Evolutionary conservation across 441 rosid species (phyloP).

Genomic region (Bruguiera hainesii): DNA sequence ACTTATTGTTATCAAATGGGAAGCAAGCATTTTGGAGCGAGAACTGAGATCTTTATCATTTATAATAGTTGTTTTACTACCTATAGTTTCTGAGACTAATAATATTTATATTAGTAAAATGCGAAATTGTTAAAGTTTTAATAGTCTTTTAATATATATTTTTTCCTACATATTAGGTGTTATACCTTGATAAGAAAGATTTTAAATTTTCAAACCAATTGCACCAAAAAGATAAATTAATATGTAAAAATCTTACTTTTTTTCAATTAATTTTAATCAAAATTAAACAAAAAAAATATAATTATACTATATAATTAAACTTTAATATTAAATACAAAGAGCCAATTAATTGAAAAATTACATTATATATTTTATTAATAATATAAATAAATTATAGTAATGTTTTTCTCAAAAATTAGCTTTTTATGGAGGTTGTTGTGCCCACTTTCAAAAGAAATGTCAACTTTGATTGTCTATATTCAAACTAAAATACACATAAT

Average conservation of each 20-base stretch:
- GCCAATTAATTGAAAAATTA: conserved; percentile 9
- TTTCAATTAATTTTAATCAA: too few species aligned
- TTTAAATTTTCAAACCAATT: background rate
- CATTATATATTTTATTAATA: conserved; percentile 84
- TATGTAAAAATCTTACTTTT: too few species aligned
- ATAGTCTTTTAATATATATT: conserved; percentile 63
- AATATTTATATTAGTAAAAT: conserved; percentile 62
- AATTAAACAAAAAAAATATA: too few species aligned
- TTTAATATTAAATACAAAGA: too few species aligned
- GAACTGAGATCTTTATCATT: conserved; percentile 54
- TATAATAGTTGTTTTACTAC: conserved; percentile 64
- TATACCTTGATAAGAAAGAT: conserved; percentile 43
- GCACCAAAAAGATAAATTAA: too few species aligned
- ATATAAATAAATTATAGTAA: conserved; percentile 83
- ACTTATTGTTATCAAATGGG: background rate
- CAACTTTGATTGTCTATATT: conserved; percentile 92
- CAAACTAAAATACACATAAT: conserved; percentile 44
- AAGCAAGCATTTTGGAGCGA: background rate
- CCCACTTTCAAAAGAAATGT: conserved; percentile 69
- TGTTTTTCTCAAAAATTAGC: conserved; percentile 83
- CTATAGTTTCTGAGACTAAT: conserved; percentile 79
- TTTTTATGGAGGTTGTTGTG: conserved; percentile 43
- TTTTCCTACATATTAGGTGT: conserved; percentile 35
- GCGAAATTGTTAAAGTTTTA: conserved; percentile 68
- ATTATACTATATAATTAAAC: too few species aligned